Percentiles rank a stretch among this genome's conserved stretches.
These are phyloP conservation scores for Fusarium goolgardi DNA, from an alignment of 2,329 filamentous ascomycete species.

Conservation along the genomic window DNA sequence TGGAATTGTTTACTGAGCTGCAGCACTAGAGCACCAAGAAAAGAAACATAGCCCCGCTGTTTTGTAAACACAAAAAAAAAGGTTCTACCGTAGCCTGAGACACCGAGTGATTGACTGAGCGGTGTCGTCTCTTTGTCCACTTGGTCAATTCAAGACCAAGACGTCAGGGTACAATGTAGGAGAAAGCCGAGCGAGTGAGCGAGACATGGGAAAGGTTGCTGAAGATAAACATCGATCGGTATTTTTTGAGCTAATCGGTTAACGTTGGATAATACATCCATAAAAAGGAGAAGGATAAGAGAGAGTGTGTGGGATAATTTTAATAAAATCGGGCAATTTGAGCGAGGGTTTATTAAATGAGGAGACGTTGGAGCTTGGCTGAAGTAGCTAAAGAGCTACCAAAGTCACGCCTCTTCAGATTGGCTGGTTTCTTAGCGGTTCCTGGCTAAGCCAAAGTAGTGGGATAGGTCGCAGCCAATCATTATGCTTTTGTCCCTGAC, in stretches of 20 bases:
- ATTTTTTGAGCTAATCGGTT: background rate
- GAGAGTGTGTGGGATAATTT: conserved; percentile 34
- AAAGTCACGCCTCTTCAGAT: conserved; percentile 27
- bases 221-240: conserved; percentile 11
- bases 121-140: background rate
- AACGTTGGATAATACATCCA: conserved; percentile 6
- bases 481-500: conserved; percentile 41
- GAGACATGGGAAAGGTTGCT: conserved; percentile 2
- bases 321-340: conserved; percentile 23
- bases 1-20: conserved; percentile 11
- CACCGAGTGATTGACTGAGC: background rate
- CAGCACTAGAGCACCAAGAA: background rate
- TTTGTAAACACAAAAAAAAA: background rate
- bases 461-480: conserved; percentile 37
- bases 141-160: background rate
- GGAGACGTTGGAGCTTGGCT: conserved; percentile 24
- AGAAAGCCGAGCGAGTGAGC: background rate
- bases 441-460: conserved; percentile 44
- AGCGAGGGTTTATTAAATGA: conserved; percentile 7
- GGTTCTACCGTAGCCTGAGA: background rate
- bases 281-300: conserved; percentile 22
- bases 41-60: conserved; percentile 12
- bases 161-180: too few relatives aligned
- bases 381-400: conserved; percentile 14
- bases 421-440: conserved; percentile 39